Evolutionary conservation across 768 basidiomycete genomes (phyloP), one percentile per base, ranked within the genome.

Genomic region (Dacryopinax spathularia): DNA sequence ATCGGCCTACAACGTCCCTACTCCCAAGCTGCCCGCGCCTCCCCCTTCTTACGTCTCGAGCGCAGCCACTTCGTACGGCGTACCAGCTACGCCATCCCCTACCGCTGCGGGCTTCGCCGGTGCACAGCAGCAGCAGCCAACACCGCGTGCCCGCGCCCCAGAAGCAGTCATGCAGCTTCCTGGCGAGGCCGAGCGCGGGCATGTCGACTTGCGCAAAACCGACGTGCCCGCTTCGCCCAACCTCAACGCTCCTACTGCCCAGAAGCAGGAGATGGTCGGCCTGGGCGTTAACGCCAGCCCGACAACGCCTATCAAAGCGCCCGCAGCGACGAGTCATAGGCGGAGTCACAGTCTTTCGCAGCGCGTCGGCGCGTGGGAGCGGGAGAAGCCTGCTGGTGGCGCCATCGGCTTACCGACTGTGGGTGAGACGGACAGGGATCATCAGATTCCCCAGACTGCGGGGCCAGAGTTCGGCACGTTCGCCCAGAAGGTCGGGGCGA

Each of bases 321-420:
- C 62, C 65, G 59, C 87, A 7, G 86, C 85, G 2, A 85, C 85
- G 33, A 88, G 86, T 4, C 91, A 93, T 73, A 79, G 86, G 61
- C 78, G 89, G 62, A 91, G 88, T 65, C 90, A 91, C 72, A 89
- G 88, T 70, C 79, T 92, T 73, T 88, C 86, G 68, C 87, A 90
- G 70, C 75, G 88, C 18, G 48, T 56, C 5, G 48, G 48, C 7
- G 48, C 48, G 3, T 56, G 48, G 48, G 48, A 56, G 25, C 48
- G 48, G 25, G 48, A 56, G 48, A 56, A 56, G 20, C 89, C 88
- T 12, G 74, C 70, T 1, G 74, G n/a, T n/a, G n/a, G 73, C 1
- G 68, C 79, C 20, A 78, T 82, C 43, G 81, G 82, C 1, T 82
- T 84, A 81, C 78, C 80, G 27, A 81, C 80, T 10, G 79, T 85